Percentiles rank a stretch among this genome's conserved stretches.
Conservation (phyloP, 208 protist genomes). For the Leishmania aethiopica region DNA sequence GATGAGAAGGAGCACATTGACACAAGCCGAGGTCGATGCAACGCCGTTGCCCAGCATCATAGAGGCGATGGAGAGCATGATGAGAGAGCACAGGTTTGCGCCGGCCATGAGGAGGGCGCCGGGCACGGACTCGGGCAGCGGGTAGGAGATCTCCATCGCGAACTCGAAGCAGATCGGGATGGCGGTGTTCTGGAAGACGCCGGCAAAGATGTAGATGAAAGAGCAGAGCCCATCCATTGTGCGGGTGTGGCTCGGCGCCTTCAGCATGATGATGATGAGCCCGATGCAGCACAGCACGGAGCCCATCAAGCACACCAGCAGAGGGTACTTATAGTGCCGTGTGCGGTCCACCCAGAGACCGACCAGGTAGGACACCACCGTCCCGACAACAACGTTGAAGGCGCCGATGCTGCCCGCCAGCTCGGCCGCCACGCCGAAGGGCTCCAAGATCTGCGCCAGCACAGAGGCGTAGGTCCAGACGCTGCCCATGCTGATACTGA, state of each 20-base stretch:
- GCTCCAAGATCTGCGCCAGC: conserved; percentile 66
- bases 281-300: conserved; percentile 50
- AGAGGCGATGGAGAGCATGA: conserved; percentile 55
- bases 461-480: conserved; percentile 74
- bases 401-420: conserved; percentile 61
- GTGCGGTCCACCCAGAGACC: conserved; percentile 61
- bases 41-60: conserved; percentile 57
- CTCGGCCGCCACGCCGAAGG: conserved; percentile 56
- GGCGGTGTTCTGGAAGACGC: conserved; percentile 74
- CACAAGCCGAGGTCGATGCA: conserved; percentile 25
- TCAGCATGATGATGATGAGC: conserved; percentile 56
- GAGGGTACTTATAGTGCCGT: conserved; percentile 52
- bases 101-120: conserved; percentile 71
- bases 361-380: conserved; percentile 52
- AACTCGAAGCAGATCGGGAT: conserved; percentile 77
- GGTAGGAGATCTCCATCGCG: conserved; percentile 76
- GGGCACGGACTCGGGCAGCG: conserved; percentile 61
- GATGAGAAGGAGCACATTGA: conserved; percentile 62
- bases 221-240: conserved; percentile 40
- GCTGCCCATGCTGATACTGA: conserved; percentile 73
- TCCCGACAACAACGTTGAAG: conserved; percentile 56
- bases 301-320: conserved; percentile 48
- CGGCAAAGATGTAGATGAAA: conserved; percentile 64
- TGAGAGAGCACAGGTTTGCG: conserved; percentile 63
- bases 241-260: conserved; percentile 35